Base-by-base conservation (phyloP, 2,329 filamentous ascomycete genomes). In the Grosmannia clavigera region DNA sequence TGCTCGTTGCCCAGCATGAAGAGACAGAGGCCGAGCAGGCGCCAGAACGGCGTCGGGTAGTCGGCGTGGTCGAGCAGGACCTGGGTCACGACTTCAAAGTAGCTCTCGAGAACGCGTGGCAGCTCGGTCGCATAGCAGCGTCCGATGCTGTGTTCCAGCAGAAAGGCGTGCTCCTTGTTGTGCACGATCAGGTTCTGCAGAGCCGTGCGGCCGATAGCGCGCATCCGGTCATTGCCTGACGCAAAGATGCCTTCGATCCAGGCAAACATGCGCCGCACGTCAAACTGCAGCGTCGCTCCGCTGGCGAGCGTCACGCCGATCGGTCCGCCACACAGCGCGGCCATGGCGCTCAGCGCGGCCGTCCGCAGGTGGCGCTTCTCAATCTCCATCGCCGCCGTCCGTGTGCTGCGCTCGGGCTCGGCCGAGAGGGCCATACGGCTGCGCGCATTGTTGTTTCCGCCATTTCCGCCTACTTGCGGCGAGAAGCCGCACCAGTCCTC, bases 401-500 rank as follows among this genome's bases (percentile, higher is more conserved):
- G 81, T 27, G 86, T 90, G 5, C 87, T 85, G 65, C 88, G 82
- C 68, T 92, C 90, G 14, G 85, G 84, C 46, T 64, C 62, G 58
- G 62, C 14, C 33, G 10, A 5, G 6, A 35, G 9, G 9, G 33
- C 33, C 33, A 35, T 35, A 9, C 33, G 33, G 33, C 33, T 10
- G 33, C 33, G 33, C 9, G 33, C 10, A 9, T 14, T 19, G 25
- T n/a, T n/a, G 40, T 19, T 19, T 14, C 40, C 40, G 40, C 5
- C 40, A 14, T 19, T 19, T 14, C 40, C 12, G 16, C 14, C 16
- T 55, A 19, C 35, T 64, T 96, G 96, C 0, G 92, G 90, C 9
- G 92, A 96, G 70, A 95, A 96, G 2, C 94, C 94, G 70, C 94
- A 99, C 95, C 95, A 99, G 65, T 97, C 92, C 72, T 99, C 94